Base-by-base conservation (phyloP, 768 basidiomycete species). In the Strobilomyces confusus region DNA sequence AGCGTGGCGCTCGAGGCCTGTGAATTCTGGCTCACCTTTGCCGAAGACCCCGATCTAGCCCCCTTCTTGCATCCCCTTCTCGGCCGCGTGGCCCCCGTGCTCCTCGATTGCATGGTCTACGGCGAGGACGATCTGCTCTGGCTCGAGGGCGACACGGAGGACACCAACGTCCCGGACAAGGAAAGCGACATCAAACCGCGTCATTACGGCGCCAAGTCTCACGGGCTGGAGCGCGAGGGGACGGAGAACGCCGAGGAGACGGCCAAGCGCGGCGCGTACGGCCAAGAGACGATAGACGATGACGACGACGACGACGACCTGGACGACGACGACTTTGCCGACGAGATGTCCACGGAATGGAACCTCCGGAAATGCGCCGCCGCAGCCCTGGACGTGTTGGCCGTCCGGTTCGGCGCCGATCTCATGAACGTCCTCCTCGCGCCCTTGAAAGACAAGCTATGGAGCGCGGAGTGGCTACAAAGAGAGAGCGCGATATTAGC, bases 11-110 rank as follows among this genome's bases (percentile, higher is more conserved):
- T 99, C 45, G 97, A 99, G 74, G 97, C 97, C 22, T 97, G 95
- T 79, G 97, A 99, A 77, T 99, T 99, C 71, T 99, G 97, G 97
- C 78, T 99, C 56, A 97, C 95, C 1, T 98, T 99, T 65, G 95
- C 97, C 15, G 97, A 99, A 69, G 93, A 98, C 61, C 85, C 85
- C 36, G 92, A 93, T 46, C 78, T 98, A 22, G 84, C 85, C 11
- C 81, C 84, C 3, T 90, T 87, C 67, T 77, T 99, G 25, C 86
- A 84, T 55, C 95, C 95, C 2, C 80, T 94, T 55, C 78, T 99
- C 9, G 84, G 78, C n/a, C 90, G 91, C 61, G 92, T 99, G 37
- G 92, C 90, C 3, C 97, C 97, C 0, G 87, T 97, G 17, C 77
- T 99, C n/a, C 77, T 99, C 56, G 88, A 95, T 67, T 97, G 94